Evolutionary conservation across 208 protist genomes (phyloP).

Genomic region (Herpetomonas tarakana): DNA sequence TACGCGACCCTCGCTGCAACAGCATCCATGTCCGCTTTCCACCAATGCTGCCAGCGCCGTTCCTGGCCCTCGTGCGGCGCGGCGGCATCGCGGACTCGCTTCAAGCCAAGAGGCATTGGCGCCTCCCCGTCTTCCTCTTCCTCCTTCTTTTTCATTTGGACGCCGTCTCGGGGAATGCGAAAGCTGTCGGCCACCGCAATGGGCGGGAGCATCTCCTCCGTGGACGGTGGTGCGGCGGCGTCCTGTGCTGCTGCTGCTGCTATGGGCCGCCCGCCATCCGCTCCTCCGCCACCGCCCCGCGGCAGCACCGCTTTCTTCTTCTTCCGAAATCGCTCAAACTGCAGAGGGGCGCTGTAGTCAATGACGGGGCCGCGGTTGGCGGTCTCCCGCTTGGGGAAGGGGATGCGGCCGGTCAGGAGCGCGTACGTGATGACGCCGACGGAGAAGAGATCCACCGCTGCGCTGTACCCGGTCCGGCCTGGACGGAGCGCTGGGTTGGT

Average conservation of each 20-base stretch:
- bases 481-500: constrained; percentile 23
- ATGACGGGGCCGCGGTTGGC: not conserved
- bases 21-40: constrained; percentile 14
- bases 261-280: not conserved
- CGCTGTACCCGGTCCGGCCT: constrained; percentile 42
- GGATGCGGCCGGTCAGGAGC: constrained; percentile 38
- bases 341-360: constrained; percentile 17
- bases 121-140: too few relatives aligned
- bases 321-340: constrained; percentile 17
- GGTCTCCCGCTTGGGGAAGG: constrained; percentile 29
- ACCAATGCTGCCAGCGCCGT: constrained; percentile 8
- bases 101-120: not conserved
- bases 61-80: too few relatives aligned
- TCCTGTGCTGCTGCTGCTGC: too few relatives aligned
- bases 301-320: not conserved
- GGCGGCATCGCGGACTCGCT: not conserved
- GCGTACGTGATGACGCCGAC: constrained; percentile 62
- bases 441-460: constrained; percentile 69
- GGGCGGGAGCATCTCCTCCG: not conserved
- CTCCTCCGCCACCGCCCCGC: not conserved
- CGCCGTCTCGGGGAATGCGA: not conserved
- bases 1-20: constrained; percentile 9
- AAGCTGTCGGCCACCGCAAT: not conserved
- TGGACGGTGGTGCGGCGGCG: not conserved
- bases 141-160: too few relatives aligned